These are phyloP conservation scores for Kwoniella dejecticola DNA, from an alignment of 768 basidiomycete species.

Conservation along the genomic window DNA sequence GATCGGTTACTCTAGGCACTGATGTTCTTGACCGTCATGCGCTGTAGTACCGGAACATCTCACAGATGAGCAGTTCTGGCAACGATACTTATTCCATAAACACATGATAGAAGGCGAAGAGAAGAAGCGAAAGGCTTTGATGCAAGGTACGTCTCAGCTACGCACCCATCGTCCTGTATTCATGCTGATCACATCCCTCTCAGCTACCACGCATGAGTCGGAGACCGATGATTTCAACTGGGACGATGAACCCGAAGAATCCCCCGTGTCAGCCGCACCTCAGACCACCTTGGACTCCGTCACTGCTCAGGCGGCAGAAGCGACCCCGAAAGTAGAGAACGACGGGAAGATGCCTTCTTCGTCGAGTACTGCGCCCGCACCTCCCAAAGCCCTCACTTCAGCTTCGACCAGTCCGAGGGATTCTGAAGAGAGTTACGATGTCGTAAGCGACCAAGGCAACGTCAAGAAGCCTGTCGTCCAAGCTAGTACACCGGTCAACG, in stretches of 20 bases:
- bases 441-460: constrained; percentile 46
- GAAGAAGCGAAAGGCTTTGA: constrained; percentile 45
- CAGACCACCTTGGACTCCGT: constrained; percentile 4
- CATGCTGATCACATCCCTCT: neutral
- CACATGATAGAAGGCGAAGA: constrained; percentile 52
- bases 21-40: too few relatives aligned
- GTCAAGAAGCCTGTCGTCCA: neutral
- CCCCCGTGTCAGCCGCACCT: neutral
- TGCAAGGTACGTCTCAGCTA: constrained; percentile 38
- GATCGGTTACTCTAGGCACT: too few relatives aligned
- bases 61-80: constrained; percentile 53
- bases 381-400: constrained; percentile 19
- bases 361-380: neutral
- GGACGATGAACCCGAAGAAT: constrained; percentile 51
- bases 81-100: constrained; percentile 54
- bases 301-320: neutral
- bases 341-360: constrained; percentile 18
- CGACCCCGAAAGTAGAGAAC: constrained; percentile 19
- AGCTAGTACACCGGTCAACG: constrained; percentile 21
- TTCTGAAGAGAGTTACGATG: constrained; percentile 54
- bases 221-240: constrained; percentile 53
- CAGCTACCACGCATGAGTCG: constrained; percentile 34
- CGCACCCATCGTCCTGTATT: neutral
- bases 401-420: constrained; percentile 43
- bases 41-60: constrained; percentile 48